Base-by-base conservation (phyloP, 2,329 filamentous ascomycete species). In the Talaromyces rugulosus region DNA sequence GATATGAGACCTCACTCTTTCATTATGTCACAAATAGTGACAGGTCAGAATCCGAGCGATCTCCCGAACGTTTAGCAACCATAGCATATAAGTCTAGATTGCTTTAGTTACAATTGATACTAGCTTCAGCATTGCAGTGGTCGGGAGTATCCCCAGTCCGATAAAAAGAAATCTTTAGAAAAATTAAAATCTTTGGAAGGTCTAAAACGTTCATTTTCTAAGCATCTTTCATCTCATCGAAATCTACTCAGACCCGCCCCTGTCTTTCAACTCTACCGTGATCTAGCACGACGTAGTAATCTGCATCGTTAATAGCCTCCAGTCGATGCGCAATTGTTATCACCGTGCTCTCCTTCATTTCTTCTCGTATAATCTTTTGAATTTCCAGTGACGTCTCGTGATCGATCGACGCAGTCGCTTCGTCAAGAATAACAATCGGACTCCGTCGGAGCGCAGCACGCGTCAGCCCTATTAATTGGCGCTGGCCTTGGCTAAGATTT, bases 351-450 rank as follows among this genome's bases (percentile, higher is more conserved):
- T 73, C 67, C 31, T 65, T 66, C 65, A 77, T 66, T 62, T 77
- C 74, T 56, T 75, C 72, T 3, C 74, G 62, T 3, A 76, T 66
- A 7, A 76, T 71, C 55, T 73, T 70, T 66, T 77, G 74, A 4
- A 76, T 75, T 50, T 76, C 74, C n/a, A 75, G 67, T 16, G 85
- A 84, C 0, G 85, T 88, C 64, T 87, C 84, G 58, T 81, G 79
- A 70, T 89, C 87, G 64, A 88, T 86, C 56, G 82, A 85, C 2
- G 86, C 86, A 1, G 86, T 88, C 2, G 86, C 86, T 68, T 89
- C 87, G 67, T 89, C 87, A 69, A 89, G 80, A 57, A 89, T 83
- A 9, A 89, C 78, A 64, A 89, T 82, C 0, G 84, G 76, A 62
- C 84, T 86, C n/a, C 83, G 75, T 8, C 86, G 74, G 54, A 89